phyloP scores from a whole-genome alignment of 2,329 filamentous ascomycete genomes.

The Trichoderma sp. region DNA sequence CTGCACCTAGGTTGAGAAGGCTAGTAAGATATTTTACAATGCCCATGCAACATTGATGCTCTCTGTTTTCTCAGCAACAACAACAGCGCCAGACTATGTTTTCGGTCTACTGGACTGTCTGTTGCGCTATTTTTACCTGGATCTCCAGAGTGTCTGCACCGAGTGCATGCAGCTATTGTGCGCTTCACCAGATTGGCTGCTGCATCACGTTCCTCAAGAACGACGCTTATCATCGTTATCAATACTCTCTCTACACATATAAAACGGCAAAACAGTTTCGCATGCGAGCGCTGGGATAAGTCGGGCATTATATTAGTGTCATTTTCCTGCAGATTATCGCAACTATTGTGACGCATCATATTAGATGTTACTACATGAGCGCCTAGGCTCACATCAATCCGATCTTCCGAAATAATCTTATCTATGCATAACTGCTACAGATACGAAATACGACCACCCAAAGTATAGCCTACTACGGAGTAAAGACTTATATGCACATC shows the following conservation, averaged over 20 bases:
- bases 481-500: not conserved
- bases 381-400: not conserved
- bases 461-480: not conserved
- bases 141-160: not conserved
- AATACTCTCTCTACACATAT: not conserved
- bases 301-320: not conserved
- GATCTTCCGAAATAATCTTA: not conserved
- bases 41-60: not conserved
- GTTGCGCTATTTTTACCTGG: not conserved
- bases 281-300: not conserved
- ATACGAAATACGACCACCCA: not conserved
- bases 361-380: not conserved
- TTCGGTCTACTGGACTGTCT: not conserved
- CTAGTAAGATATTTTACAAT: not conserved
- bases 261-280: not conserved
- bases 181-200: no score
- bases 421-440: not conserved
- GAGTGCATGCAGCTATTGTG: not conserved
- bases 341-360: not conserved
- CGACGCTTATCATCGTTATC: not conserved
- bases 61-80: not conserved
- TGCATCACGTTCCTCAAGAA: not conserved
- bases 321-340: no score
- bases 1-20: not conserved
- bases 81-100: not conserved